Conservation (phyloP, 2,329 filamentous ascomycete genomes). For the Neonectria faginata region DNA sequence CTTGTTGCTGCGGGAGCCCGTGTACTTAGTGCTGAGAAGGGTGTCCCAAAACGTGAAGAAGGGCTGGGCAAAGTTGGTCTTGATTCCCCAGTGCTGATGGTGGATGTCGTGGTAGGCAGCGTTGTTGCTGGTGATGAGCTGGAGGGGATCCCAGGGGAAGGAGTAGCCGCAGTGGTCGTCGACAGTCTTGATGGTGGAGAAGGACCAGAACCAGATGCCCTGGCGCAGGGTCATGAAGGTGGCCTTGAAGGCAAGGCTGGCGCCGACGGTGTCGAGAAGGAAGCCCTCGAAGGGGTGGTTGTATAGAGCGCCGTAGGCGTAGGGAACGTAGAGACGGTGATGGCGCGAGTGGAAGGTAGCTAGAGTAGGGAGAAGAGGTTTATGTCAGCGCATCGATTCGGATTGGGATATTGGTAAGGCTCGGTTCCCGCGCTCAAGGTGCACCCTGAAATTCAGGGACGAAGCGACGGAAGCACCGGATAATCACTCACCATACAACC, state of each 20-base stretch:
- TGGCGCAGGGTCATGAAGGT: slow-evolving; percentile 87
- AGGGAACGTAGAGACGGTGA: slow-evolving; percentile 96
- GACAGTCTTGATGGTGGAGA: slow-evolving; percentile 93
- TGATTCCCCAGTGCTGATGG: slow-evolving; percentile 99
- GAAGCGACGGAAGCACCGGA: background rate
- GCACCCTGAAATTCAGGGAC: background rate
- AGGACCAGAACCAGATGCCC: slow-evolving; percentile 88
- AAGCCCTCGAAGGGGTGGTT: slow-evolving; percentile 97
- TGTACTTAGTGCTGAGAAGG: slow-evolving; percentile 84
- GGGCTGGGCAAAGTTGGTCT: slow-evolving; percentile 90
- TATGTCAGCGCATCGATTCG: slow-evolving; percentile 54
- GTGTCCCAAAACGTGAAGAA: slow-evolving; percentile 98
- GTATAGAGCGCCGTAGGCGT: slow-evolving; percentile 96
- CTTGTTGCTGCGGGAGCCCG: slow-evolving; percentile 65
- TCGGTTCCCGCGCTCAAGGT: background rate
- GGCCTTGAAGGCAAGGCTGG: slow-evolving; percentile 84
- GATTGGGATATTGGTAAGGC: slow-evolving; percentile 1
- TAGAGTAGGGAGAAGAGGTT: slow-evolving; percentile 63
- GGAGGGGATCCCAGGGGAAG: slow-evolving; percentile 95
- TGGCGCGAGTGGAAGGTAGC: slow-evolving; percentile 93
- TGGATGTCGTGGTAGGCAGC: slow-evolving; percentile 98
- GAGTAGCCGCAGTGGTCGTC: slow-evolving; percentile 97
- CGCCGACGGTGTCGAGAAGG: slow-evolving; percentile 89
- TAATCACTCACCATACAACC: slow-evolving; percentile 84
- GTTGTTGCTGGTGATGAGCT: slow-evolving; percentile 93